Evolutionary conservation across 1,284 basidiomycete species (phyloP).

Genomic region (Rhodotorula sp.): DNA sequence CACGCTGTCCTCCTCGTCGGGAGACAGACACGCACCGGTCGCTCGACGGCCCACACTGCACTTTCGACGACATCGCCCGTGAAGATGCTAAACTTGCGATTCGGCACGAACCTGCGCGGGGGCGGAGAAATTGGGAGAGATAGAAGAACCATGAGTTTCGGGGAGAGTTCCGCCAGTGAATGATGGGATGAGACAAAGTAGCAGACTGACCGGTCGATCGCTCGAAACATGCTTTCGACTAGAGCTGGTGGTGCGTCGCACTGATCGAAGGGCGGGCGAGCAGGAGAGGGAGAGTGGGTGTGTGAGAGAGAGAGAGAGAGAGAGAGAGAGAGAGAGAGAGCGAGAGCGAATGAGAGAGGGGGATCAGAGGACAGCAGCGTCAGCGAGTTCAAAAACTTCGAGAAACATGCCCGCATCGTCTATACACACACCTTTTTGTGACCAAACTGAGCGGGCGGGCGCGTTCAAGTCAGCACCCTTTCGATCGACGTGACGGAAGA

Average conservation of each 20-base stretch:
- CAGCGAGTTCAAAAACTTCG: background rate
- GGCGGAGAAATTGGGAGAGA: background rate
- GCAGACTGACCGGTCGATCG: conserved; percentile 48
- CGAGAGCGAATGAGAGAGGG: background rate
- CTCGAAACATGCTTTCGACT: conserved; percentile 57
- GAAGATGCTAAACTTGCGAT: conserved; percentile 58
- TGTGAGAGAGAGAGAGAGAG: too few species aligned
- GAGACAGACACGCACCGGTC: conserved; percentile 9
- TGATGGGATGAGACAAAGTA: background rate
- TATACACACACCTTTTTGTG: conserved; percentile 11
- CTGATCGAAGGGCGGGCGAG: background rate
- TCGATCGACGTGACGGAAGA: too few species aligned
- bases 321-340: too few species aligned
- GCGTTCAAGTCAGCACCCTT: background rate
- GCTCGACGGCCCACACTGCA: conserved; percentile 50
- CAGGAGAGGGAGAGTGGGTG: too few species aligned
- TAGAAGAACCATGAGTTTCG: too few species aligned
- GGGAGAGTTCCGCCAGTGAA: too few species aligned
- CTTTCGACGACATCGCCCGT: conserved; percentile 62
- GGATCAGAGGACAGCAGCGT: background rate
- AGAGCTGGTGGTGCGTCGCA: conserved; percentile 46
- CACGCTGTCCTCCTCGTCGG: too few species aligned
- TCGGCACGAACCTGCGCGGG: conserved; percentile 42
- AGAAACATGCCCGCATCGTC: background rate
- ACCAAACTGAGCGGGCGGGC: background rate